phyloP scores from a whole-genome alignment of 1,284 basidiomycete genomes.

The Ustilago xerochloae region DNA sequence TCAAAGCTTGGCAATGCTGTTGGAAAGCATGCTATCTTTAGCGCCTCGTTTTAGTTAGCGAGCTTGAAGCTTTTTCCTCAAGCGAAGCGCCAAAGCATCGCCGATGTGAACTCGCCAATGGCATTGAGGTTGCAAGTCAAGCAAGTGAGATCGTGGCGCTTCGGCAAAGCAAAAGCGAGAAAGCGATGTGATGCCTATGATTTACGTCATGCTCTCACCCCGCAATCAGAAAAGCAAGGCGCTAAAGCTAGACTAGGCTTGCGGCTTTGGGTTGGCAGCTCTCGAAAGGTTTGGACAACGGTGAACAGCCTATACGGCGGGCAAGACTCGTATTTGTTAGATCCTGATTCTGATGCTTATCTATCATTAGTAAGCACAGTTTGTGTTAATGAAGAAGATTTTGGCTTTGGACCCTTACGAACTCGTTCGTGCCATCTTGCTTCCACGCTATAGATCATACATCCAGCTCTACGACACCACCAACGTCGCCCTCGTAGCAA shows the following conservation, averaged over 20 bases:
- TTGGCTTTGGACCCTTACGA: conserved; percentile 35
- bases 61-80: neutral
- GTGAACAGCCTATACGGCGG: too few relatives aligned
- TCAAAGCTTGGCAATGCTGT: too few relatives aligned
- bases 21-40: too few relatives aligned
- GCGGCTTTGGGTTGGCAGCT: too few relatives aligned
- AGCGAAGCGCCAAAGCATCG: neutral
- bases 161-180: neutral
- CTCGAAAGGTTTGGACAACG: neutral
- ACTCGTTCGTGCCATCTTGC: neutral
- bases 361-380: conserved; percentile 24
- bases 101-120: neutral
- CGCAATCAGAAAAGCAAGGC: neutral
- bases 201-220: neutral
- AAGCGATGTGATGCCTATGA: too few relatives aligned
- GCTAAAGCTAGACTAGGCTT: too few relatives aligned
- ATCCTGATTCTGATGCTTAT: neutral
- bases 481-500: neutral
- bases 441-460: neutral
- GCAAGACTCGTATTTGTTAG: too few relatives aligned
- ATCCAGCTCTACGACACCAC: too few relatives aligned
- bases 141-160: neutral
- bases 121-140: neutral
- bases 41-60: too few relatives aligned
- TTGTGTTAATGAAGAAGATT: conserved; percentile 6